Base-by-base conservation (phyloP, 805 yeast genomes). In the Isabelozyma pseudorhagii region DNA sequence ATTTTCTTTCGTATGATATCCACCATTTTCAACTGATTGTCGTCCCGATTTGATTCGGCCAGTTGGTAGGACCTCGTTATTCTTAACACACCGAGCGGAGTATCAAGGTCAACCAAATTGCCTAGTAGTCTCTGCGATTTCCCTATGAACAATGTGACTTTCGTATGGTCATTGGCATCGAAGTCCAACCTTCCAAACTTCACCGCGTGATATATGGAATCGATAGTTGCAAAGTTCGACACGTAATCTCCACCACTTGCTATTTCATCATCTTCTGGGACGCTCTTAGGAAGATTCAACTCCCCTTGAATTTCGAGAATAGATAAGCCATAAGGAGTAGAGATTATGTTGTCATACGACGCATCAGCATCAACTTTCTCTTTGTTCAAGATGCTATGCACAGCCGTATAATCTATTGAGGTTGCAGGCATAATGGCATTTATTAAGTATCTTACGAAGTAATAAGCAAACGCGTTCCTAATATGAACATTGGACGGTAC, bases 281-380 rank as follows among this genome's bases (percentile, higher is more conserved):
- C 60, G 8, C 47, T 44, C 5, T 49, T 47, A 2, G 78, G 78
- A 3, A 83, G 60, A 49, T 81, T 80, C 39, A 87, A 63, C 36
- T 83, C 89, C 8, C 94, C 94, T 60, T 87, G 94, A 15, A 87
- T 85, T 61, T 87, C 94, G 15, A 87, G 52, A 14, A 87, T 57
- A 2, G 80, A 74, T 41, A 82, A 74, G 0, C 93, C 94, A 41
- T 69, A 65, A 1, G 83, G 77, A 0, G 92, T 83, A 1, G 77
- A 55, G 2, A 82, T 60, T 15, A 75, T 52, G 38, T 58, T 44
- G 38, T 53, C 54, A 17, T 21, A 42, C 36, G 36, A 31, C 36
- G 36, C 10, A 31, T n/a, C 41, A 11, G 25, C 18, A 40, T 6
- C 18, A 15, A 3, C 10, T 28, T 17, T 18, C n/a, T 14, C 25